A percentile compares a stretch with the other conserved stretches of the same genome.
phyloP scores from a whole-genome alignment of 805 yeast genomes.

The Candida loeiensis region DNA sequence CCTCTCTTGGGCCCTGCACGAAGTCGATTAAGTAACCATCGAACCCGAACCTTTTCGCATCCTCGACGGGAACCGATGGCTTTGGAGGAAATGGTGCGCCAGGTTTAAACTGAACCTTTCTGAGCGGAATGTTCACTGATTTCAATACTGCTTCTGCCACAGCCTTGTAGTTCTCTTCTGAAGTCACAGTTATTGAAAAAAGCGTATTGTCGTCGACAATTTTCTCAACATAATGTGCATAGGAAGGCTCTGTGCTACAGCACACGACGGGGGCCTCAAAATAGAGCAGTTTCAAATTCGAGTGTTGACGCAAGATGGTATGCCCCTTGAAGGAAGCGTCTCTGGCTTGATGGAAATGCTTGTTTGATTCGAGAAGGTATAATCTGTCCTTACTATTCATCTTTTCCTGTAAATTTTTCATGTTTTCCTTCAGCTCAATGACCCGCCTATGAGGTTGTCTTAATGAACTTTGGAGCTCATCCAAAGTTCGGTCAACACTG shows the following conservation, averaged over 20 bases:
- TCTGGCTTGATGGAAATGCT: conserved; percentile 30
- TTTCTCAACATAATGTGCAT: conserved; percentile 56
- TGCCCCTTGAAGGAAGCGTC: conserved; percentile 32
- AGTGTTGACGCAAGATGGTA: conserved; percentile 37
- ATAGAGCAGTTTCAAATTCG: conserved; percentile 40
- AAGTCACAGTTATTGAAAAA: conserved; percentile 60
- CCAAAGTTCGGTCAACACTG: conserved; percentile 8
- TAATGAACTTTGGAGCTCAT: conserved; percentile 12
- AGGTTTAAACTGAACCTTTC: conserved; percentile 22
- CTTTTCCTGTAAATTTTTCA: conserved; percentile 14
- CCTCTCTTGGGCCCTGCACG: conserved; percentile 67
- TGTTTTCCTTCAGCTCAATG: conserved; percentile 14
- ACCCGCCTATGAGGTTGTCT: conserved; percentile 5
- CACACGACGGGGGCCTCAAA: conserved; percentile 75
- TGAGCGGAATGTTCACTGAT: conserved; percentile 50
- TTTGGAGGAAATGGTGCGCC: conserved; percentile 10
- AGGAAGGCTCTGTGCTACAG: conserved; percentile 48
- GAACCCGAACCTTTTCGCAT: conserved; percentile 56
- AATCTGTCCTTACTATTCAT: conserved; percentile 51
- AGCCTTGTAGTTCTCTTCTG: conserved; percentile 45
- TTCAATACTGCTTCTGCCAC: conserved; percentile 39
- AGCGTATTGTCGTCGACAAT: conserved; percentile 52
- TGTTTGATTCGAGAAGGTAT: conserved; percentile 36
- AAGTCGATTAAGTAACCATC: conserved; percentile 76
- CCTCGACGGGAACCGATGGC: conserved; percentile 21